These are phyloP conservation scores for Strobilomyces dryophilus DNA, from an alignment of 768 basidiomycete genomes.

Conservation along the genomic window DNA sequence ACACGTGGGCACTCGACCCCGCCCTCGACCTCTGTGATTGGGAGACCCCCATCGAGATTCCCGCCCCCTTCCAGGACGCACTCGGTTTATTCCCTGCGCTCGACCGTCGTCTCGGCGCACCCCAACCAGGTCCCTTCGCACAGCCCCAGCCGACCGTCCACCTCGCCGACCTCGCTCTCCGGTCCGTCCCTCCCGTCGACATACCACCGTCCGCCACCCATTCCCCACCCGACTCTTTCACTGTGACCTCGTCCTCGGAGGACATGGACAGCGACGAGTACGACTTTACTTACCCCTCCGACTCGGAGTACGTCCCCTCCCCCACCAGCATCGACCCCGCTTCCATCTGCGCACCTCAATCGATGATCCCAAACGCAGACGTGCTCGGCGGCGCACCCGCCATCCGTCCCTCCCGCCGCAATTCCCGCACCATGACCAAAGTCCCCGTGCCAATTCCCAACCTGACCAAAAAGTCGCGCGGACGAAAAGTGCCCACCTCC, in stretches of 20 bases:
- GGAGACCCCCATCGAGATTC: background rate
- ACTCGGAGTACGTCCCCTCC: conserved; percentile 21
- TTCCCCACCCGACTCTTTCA: conserved; percentile 1
- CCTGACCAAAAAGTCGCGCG: conserved; percentile 46
- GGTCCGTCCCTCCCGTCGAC: background rate
- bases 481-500: conserved; percentile 45
- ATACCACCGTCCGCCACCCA: conserved; percentile 3
- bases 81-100: conserved; percentile 12
- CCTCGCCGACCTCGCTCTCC: conserved; percentile 20
- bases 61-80: background rate
- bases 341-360: background rate
- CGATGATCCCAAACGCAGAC: background rate
- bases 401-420: conserved; percentile 20
- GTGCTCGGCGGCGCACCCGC: background rate
- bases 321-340: conserved; percentile 11
- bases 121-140: background rate
- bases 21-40: conserved; percentile 1
- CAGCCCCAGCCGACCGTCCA: conserved; percentile 19
- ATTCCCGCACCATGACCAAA: conserved; percentile 21
- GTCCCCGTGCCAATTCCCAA: conserved; percentile 46
- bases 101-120: conserved; percentile 4
- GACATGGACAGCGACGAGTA: conserved; percentile 19
- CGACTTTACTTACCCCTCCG: conserved; percentile 18
- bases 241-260: conserved; percentile 5
- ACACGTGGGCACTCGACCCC: conserved; percentile 6